Base-by-base conservation (phyloP, 106 monocot species). In the Iris macrosiphon region DNA sequence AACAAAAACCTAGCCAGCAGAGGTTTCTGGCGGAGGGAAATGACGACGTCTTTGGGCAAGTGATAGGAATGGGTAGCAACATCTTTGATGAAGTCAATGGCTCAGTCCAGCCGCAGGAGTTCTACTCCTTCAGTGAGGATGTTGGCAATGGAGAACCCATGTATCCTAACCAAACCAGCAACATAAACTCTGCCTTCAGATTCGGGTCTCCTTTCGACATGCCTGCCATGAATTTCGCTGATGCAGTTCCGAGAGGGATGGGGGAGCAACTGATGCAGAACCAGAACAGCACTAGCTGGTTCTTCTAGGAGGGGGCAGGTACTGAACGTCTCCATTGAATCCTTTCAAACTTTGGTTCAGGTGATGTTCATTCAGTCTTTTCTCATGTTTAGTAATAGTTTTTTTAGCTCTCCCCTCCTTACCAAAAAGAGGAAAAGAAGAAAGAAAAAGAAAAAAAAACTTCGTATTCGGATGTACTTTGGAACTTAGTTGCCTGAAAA, bases 1-100 rank as follows among this genome's bases (percentile, higher is more conserved):
- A 40, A 21, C 57, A 35, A 1, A 52, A 31, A 29, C 30, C 51
- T 0, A 16, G 27, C 17, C 26, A 52, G 51, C 51, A 14, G 0
- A 52, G 51, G 14, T 52, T 52, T 13, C 3, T 11, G 55, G 7
- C 7, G 10, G 57, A 41, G 16, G 19, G 16, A 1, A 57, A 41
- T 26, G 41, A 27, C 19, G 41, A 27, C 19, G 40, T 4, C 0
- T 58, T 53, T 19, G 37, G 46, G 9, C 64, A 50, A 31, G 74
- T 46, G 15, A 46, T 28, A 0, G 45, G 59, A 1, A 30, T 20
- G 15, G 49, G 47, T 3, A 34, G 45, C 20, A 43, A 22, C 18
- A 2, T 75, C 4, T 71, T 73, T 15, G 82, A 77, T 15, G 76
- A 76, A 51, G 53, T 48, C 1, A 47, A 50, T 28, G 34, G 20